Base-by-base conservation (phyloP, 768 basidiomycete species). In the Lyophyllum shimeji region DNA sequence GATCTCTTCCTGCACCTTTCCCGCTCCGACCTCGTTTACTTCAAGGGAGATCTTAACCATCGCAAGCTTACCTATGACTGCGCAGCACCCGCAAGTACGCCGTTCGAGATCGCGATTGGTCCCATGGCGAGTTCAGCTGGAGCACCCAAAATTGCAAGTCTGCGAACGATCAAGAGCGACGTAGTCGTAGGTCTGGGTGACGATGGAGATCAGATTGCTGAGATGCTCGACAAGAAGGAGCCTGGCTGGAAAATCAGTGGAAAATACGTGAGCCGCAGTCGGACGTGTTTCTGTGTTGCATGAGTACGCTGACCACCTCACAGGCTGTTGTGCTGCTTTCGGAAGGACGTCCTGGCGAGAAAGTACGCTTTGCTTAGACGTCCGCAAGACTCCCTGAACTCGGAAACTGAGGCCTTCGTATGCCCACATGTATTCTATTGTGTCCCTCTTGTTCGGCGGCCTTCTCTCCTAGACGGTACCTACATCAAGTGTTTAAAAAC, bases 211-310 rank as follows among this genome's bases (percentile, higher is more conserved):
- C 75, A 75, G 44, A 72, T 84, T 34, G 92, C 91, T 2, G 89
- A 92, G 69, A 80, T 77, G 54, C 76, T 97, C n/a, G 92, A 96
- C 69, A 77, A 88, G 64, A 79, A 82, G 24, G 93, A 97, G 66
- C 85, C 89, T 17, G 95, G 95, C 48, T 98, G 95, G 95, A 95
- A 94, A 77, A 96, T 97, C 65, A 92, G 90, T 48, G 94, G 94
- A 46, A 95, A 95, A 92, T 95, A 94, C 66, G 93, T 94, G 69
- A 74, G 91, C 80, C 17, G 59, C 45, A 18, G 44, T 7, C 53
- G 56, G n/a, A 1, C 40, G 15, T 21, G 31, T 51, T 43, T 25
- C 43, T 43, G 33, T 50, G 44, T 15, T 50, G 50, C 31, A n/a
- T 56, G 33, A 24, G 18, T 42, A 29, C 4, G 25, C 44, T 52